These are phyloP conservation scores for Lumnitzera littorea DNA, from an alignment of 345 rosid species.

Conservation along the genomic window DNA sequence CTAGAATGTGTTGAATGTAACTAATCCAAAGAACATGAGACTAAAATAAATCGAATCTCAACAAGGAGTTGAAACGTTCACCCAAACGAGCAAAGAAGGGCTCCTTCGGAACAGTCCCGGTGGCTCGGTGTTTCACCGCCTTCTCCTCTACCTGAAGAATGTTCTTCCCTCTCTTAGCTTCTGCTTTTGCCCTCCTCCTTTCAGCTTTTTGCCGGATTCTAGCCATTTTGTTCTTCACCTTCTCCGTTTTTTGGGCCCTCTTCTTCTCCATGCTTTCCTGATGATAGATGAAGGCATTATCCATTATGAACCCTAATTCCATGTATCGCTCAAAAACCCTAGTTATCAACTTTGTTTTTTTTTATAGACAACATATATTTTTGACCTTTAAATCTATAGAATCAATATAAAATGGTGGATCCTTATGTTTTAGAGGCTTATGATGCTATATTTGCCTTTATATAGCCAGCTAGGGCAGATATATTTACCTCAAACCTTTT, in stretches of 20 bases:
- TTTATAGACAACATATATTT: too few species aligned
- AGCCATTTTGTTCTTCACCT: slow-evolving; percentile 75
- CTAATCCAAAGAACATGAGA: too few species aligned
- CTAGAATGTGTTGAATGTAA: too few species aligned
- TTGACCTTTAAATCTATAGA: too few species aligned
- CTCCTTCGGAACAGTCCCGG: slow-evolving; percentile 61
- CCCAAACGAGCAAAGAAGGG: slow-evolving; percentile 28
- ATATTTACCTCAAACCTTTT: slow-evolving; percentile 42
- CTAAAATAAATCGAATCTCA: too few species aligned
- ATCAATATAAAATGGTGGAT: too few species aligned
- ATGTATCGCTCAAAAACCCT: too few species aligned
- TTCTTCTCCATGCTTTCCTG: slow-evolving; percentile 67
- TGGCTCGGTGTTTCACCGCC: slow-evolving; percentile 72
- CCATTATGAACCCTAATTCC: too few species aligned
- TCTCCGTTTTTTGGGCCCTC: slow-evolving; percentile 58
- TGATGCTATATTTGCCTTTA: not conserved
- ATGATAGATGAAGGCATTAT: not conserved
- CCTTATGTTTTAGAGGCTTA: too few species aligned
- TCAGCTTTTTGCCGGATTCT: slow-evolving; percentile 61
- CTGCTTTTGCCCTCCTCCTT: slow-evolving; percentile 58
- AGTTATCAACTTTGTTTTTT: too few species aligned
- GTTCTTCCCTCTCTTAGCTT: slow-evolving; percentile 74
- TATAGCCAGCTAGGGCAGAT: not conserved
- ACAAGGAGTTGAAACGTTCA: not conserved
- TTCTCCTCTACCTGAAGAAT: slow-evolving; percentile 72